Conservation (phyloP, 768 basidiomycete genomes). For the Kwoniella newhampshirensis region DNA sequence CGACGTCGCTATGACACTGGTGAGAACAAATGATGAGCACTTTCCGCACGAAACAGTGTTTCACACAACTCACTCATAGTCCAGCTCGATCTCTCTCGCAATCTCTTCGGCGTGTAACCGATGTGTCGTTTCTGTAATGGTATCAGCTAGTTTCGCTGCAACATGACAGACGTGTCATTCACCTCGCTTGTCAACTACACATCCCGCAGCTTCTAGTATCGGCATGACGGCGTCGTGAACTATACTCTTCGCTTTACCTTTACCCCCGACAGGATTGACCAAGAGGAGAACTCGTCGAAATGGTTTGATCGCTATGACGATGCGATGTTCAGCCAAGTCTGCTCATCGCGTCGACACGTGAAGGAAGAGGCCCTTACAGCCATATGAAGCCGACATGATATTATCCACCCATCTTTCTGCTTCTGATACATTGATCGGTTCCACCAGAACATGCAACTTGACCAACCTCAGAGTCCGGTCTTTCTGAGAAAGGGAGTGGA, state of each 20-base stretch:
- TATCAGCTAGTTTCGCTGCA: conserved; percentile 4
- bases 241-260: conserved; percentile 45
- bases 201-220: conserved; percentile 50
- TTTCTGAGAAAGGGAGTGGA: conserved; percentile 28
- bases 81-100: conserved; percentile 30
- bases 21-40: not conserved
- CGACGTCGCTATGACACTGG: conserved; percentile 48
- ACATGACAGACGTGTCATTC: conserved; percentile 5
- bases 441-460: conserved; percentile 44
- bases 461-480: conserved; percentile 13
- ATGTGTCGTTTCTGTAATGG: conserved; percentile 47
- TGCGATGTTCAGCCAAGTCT: not conserved
- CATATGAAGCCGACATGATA: conserved; percentile 34
- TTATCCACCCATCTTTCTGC: conserved; percentile 40
- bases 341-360: not conserved
- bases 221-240: conserved; percentile 47
- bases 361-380: conserved; percentile 14
- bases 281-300: conserved; percentile 40
- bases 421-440: conserved; percentile 35
- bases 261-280: conserved; percentile 53
- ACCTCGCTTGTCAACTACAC: conserved; percentile 45
- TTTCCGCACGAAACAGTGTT: not conserved
- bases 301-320: conserved; percentile 30
- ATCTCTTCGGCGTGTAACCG: conserved; percentile 50
- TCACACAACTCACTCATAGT: conserved; percentile 46